Evolutionary conservation across 2,329 filamentous ascomycete species (phyloP), one percentile per base, ranked within the genome.

Genomic region (Escovopsis sp.): DNA sequence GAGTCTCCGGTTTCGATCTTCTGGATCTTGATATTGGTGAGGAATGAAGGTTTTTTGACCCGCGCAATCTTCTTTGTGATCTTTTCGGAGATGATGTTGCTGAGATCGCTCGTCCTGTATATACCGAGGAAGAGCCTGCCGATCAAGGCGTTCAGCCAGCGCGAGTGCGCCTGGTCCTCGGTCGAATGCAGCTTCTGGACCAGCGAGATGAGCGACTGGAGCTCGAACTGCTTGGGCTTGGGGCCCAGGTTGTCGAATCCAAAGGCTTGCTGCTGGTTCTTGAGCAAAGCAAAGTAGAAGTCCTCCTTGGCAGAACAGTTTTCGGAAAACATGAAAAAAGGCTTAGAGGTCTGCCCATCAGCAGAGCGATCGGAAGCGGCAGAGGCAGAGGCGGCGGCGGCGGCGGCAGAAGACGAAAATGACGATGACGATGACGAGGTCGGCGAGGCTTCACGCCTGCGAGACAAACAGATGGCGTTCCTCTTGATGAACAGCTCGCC

Each of bases 291-390:
- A 61, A 94, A 89, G 59, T 98, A 98, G 62, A 98, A 96, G 57
- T 98, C 91, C 60, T 98, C 91, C 60, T 98, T 98, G 37, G 91
- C 86, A 0, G 88, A 94, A 57, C 85, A 85, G 54, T 93, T 94
- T 50, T 96, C 87, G 0, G 85, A 93, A 60, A 96, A 98, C 5
- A 98, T 68, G 55, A 80, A 96, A 63, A 95, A 96, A 0, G 91
- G 87, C 50, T 84, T 88, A 7, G 84, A 79, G 3, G 72, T 55
- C 30, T 67, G 68, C 32, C 59, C 65, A 47, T 79, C 76, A 4
- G 74, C 70, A 3, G 70, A 64, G 25, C 70, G 51, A 13, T 80
- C 75, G 24, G 65, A 63, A 20, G 20, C 20, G 20, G 20, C 20
- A 20, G 20, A 20, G 20, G 20, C 20, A 6, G 20, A 2, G 20